Percentiles rank a stretch among this genome's conserved stretches.
Evolutionary conservation across 2,329 filamentous ascomycete species (phyloP).

Genomic region (Colletotrichum viniferum): DNA sequence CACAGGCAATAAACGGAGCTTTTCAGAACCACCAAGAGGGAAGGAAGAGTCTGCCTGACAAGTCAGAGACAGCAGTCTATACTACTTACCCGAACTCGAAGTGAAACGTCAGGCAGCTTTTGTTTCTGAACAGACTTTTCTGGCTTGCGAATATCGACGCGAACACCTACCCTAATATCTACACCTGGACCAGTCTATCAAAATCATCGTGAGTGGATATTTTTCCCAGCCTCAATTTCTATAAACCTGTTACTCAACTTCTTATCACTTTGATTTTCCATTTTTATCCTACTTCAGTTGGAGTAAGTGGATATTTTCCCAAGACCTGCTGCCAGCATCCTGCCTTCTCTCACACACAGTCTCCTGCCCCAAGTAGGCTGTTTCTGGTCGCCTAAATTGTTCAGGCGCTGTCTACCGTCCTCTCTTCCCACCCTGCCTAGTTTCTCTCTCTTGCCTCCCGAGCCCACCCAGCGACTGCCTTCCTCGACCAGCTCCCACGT

Average conservation of each 20-base stretch:
- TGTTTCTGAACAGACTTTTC: neutral
- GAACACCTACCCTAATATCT: neutral
- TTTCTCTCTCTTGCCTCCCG: neutral
- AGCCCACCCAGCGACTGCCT: neutral
- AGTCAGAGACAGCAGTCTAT: neutral
- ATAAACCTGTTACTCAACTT: neutral
- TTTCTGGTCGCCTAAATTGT: neutral
- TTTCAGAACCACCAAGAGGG: neutral
- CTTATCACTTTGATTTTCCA: neutral
- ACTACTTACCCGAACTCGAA: neutral
- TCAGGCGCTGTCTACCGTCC: neutral
- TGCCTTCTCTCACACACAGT: neutral
- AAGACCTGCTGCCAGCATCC: neutral
- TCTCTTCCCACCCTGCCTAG: neutral
- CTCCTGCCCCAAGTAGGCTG: neutral
- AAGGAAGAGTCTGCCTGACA: neutral
- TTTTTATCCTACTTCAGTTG: neutral
- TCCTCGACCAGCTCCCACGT: neutral
- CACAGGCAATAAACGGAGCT: neutral
- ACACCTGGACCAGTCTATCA: neutral
- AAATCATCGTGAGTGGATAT: neutral
- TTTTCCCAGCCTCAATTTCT: neutral
- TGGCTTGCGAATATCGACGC: neutral
- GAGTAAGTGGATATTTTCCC: fast-evolving
- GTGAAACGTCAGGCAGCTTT: neutral